phyloP scores from a whole-genome alignment of 768 basidiomycete species.

The Cystofilobasidium macerans region DNA sequence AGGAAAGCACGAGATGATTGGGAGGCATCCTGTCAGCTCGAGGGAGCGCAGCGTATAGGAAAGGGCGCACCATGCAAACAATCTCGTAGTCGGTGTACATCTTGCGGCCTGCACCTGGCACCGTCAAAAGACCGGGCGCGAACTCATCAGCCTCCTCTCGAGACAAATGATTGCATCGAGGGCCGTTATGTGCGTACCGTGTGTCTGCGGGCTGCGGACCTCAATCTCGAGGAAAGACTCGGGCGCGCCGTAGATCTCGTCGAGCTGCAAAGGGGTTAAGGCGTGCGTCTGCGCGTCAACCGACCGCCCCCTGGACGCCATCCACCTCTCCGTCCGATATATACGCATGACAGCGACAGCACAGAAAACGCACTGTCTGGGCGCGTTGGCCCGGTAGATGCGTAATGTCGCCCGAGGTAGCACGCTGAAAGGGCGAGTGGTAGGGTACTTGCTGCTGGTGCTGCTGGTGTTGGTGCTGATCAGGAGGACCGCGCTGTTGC shows the following conservation, averaged over 20 bases:
- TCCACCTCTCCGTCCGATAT: not conserved
- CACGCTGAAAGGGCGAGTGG: slow-evolving; percentile 21
- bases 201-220: slow-evolving; percentile 91
- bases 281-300: not conserved
- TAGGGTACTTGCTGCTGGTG: not conserved
- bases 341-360: not conserved
- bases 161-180: not conserved
- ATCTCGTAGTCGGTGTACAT: slow-evolving; percentile 99
- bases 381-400: slow-evolving; percentile 9
- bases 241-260: slow-evolving; percentile 96
- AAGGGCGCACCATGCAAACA: slow-evolving; percentile 68
- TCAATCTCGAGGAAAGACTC: slow-evolving; percentile 83
- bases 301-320: not conserved
- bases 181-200: no score
- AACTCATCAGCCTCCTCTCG: not conserved
- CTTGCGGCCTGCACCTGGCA: slow-evolving; percentile 88
- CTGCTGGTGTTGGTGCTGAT: slow-evolving; percentile 3
- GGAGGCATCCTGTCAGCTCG: not conserved
- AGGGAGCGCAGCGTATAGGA: no score
- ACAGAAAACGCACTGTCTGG: slow-evolving; percentile 17
- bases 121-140: not conserved
- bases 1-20: not conserved
- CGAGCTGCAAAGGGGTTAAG: slow-evolving; percentile 43
- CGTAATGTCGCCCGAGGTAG: slow-evolving; percentile 14
- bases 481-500: not conserved